phyloP scores from a whole-genome alignment of 73 alveolate genomes.

The Loxodes magnus region DNA sequence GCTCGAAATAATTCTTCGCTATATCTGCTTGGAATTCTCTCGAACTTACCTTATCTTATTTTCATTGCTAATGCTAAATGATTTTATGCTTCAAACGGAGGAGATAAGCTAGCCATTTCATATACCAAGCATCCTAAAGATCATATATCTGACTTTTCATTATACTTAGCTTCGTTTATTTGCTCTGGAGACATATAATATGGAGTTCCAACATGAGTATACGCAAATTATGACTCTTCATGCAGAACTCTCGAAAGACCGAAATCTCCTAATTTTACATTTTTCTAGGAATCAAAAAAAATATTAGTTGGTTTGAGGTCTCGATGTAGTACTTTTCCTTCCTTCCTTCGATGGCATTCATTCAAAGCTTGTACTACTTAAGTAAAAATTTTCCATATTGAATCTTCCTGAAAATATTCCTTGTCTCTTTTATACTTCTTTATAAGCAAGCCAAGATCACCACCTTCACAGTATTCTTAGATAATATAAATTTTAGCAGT shows the following conservation, averaged over 20 bases:
- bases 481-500: slow-evolving; percentile 67
- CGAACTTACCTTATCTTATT: slow-evolving; percentile 65
- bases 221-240: slow-evolving; percentile 75
- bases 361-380: slow-evolving; percentile 70
- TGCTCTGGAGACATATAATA: slow-evolving; percentile 96
- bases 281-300: slow-evolving; percentile 60
- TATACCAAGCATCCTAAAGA: slow-evolving; percentile 83
- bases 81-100: slow-evolving; percentile 88
- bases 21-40: slow-evolving; percentile 57
- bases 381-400: slow-evolving; percentile 81
- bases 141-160: slow-evolving; percentile 95
- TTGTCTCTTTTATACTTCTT: slow-evolving; percentile 49
- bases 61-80: slow-evolving; percentile 73
- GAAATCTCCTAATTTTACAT: slow-evolving; percentile 87
- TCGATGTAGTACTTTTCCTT: slow-evolving; percentile 76
- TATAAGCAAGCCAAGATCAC: slow-evolving; percentile 77
- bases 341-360: slow-evolving; percentile 72
- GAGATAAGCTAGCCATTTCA: slow-evolving; percentile 72
- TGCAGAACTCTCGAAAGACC: slow-evolving; percentile 79
- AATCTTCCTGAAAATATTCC: slow-evolving; percentile 69
- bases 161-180: slow-evolving; percentile 81
- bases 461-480: slow-evolving; percentile 95
- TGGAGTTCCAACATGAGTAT: slow-evolving; percentile 94
- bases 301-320: slow-evolving; percentile 85
- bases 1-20: slow-evolving; percentile 75